Evolutionary conservation across 805 yeast genomes (phyloP).

Genomic region (Yamadazyma nakazawae): DNA sequence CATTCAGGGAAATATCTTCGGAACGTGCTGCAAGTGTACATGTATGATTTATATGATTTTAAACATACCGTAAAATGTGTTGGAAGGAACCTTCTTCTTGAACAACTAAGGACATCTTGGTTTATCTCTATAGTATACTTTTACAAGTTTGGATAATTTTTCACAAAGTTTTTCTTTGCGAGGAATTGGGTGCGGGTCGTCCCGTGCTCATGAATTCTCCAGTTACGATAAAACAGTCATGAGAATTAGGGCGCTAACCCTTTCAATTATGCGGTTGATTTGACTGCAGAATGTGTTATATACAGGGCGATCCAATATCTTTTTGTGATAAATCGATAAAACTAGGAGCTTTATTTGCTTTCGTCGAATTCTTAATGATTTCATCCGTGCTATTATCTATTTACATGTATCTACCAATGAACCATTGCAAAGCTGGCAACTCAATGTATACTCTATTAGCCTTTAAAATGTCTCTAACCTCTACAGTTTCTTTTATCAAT

Average conservation of each 20-base stretch:
- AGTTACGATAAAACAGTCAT: not conserved
- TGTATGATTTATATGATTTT: not conserved
- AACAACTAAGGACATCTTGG: constrained; percentile 90
- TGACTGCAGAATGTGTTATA: no score
- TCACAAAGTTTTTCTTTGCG: constrained; percentile 12
- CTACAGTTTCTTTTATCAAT: constrained; percentile 70
- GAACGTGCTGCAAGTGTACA: not conserved
- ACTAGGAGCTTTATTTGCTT: no score
- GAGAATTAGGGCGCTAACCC: constrained; percentile 22
- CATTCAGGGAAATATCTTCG: no score
- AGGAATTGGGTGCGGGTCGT: constrained; percentile 10
- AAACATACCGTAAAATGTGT: constrained; percentile 99
- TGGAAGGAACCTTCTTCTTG: constrained; percentile 99
- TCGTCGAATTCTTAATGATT: no score
- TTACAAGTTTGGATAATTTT: constrained; percentile 8
- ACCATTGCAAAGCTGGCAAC: constrained; percentile 64
- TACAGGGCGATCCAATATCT: no score
- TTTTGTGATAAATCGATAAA: no score
- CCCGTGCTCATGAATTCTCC: constrained; percentile 3
- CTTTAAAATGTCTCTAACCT: constrained; percentile 77
- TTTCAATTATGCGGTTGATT: not conserved
- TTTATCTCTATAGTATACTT: constrained; percentile 5
- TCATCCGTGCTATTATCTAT: constrained; percentile 5
- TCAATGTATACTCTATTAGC: constrained; percentile 77
- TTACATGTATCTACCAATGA: constrained; percentile 33